Evolutionary conservation across 208 protist genomes (phyloP).

Genomic region (Trypanosoma theileri): DNA sequence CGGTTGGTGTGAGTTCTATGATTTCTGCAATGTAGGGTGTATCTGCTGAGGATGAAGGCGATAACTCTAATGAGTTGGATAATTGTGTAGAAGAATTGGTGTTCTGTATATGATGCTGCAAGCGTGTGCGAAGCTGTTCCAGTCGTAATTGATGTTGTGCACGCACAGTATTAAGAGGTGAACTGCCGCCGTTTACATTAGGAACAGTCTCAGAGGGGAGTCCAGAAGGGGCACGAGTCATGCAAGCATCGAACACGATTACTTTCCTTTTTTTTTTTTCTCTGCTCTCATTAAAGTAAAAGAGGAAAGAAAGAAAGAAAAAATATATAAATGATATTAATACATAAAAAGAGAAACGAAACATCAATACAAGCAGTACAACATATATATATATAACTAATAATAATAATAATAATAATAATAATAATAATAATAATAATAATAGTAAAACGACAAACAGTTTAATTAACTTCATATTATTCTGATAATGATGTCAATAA

Average conservation of each 20-base stretch:
- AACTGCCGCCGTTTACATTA: neutral
- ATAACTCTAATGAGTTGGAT: neutral
- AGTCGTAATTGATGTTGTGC: neutral
- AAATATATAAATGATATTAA: slow-evolving; percentile 6
- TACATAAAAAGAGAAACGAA: slow-evolving; percentile 5
- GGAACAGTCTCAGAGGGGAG: neutral
- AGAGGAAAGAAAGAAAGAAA: neutral
- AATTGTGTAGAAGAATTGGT: neutral
- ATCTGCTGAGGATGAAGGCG: neutral
- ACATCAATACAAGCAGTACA: neutral
- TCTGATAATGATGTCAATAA: neutral
- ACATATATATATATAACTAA: slow-evolving; percentile 7
- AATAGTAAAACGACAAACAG: neutral
- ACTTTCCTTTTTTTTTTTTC: neutral
- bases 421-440: too few relatives aligned
- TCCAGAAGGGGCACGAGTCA: neutral
- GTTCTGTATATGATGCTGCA: neutral
- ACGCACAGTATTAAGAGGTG: neutral
- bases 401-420: too few relatives aligned
- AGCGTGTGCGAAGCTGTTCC: neutral
- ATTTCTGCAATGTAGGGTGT: neutral
- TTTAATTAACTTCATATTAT: neutral
- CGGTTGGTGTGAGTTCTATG: neutral
- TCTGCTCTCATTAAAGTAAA: neutral
- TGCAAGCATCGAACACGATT: neutral